Percentiles rank a stretch among this genome's conserved stretches.
These are phyloP conservation scores for Blastobotrys aristatus DNA, from an alignment of 1,139 yeast species.

Conservation along the genomic window DNA sequence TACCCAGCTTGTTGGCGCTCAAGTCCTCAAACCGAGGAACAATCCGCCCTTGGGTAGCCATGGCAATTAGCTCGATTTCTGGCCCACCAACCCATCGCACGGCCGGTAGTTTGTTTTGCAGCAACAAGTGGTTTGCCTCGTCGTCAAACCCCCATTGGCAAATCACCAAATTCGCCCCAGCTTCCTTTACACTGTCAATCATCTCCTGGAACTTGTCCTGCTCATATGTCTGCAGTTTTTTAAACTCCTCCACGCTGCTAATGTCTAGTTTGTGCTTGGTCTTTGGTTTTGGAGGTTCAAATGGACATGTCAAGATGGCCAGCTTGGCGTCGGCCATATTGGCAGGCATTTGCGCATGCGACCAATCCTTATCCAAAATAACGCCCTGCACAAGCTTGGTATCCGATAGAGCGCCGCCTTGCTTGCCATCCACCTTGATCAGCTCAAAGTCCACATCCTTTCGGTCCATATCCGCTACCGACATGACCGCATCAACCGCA, in stretches of 20 bases:
- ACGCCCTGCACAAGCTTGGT: constrained; percentile 85
- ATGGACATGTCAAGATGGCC: constrained; percentile 96
- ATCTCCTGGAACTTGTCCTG: constrained; percentile 84
- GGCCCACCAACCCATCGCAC: constrained; percentile 99
- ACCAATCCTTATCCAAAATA: constrained; percentile 89
- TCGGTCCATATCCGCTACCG: constrained; percentile 88
- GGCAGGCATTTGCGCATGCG: constrained; percentile 98
- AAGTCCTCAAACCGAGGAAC: constrained; percentile 97
- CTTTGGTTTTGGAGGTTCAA: constrained; percentile 99
- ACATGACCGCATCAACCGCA: constrained; percentile 94
- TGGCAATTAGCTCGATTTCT: constrained; percentile 91
- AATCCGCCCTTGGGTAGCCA: constrained; percentile 94
- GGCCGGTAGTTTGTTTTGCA: constrained; percentile 87
- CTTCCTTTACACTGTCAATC: constrained; percentile 77
- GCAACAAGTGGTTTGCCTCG: constrained; percentile 90
- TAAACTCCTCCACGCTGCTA: constrained; percentile 85
- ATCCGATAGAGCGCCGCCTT: constrained; percentile 89
- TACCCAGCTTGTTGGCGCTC: constrained; percentile 73
- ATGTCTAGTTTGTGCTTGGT: constrained; percentile 97
- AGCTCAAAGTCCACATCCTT: constrained; percentile 95
- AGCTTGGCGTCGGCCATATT: constrained; percentile 72
- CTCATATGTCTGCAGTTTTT: constrained; percentile 85
- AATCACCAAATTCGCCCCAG: constrained; percentile 95
- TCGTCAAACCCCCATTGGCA: constrained; percentile 99
- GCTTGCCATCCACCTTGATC: constrained; percentile 91